Percentiles rank a stretch among this genome's conserved stretches.
Conservation (phyloP, 2,329 filamentous ascomycete genomes). For the Colletotrichum kahawae region DNA sequence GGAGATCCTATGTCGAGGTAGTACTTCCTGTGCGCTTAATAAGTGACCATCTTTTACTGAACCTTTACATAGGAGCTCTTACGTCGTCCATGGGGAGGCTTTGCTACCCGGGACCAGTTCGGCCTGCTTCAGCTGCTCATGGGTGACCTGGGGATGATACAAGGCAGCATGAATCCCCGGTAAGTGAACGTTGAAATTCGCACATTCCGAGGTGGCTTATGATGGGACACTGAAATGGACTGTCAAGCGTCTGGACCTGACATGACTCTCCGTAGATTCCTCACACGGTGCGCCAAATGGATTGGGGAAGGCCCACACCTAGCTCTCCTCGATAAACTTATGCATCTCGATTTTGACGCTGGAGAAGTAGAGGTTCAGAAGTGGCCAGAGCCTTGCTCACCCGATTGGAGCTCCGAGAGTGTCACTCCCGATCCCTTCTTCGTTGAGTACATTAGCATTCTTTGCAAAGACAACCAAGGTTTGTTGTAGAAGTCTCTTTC, state of each 20-base stretch:
- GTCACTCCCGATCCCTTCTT: not conserved
- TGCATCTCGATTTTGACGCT: not conserved
- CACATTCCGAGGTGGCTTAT: rapidly evolving
- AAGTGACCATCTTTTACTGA: not conserved
- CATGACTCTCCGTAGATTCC: not conserved
- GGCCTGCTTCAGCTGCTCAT: not conserved
- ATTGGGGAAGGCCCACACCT: not conserved
- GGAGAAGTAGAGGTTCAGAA: not conserved
- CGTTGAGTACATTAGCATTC: not conserved
- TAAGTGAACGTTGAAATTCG: not conserved
- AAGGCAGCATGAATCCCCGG: not conserved
- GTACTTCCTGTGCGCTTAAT: not conserved
- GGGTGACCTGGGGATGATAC: not conserved
- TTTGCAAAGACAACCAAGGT: not conserved
- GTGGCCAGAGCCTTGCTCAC: not conserved
- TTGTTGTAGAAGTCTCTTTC: rapidly evolving
- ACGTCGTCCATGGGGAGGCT: not conserved
- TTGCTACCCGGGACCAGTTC: rapidly evolving
- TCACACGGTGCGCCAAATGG: not conserved
- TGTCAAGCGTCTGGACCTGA: not conserved
- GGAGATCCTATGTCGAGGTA: not conserved
- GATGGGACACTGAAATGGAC: not conserved
- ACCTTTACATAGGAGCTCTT: rapidly evolving
- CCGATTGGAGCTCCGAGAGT: not conserved
- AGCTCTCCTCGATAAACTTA: rapidly evolving